Conservation (phyloP, 2,329 filamentous ascomycete species). For the Ceratocystis albifundus region DNA sequence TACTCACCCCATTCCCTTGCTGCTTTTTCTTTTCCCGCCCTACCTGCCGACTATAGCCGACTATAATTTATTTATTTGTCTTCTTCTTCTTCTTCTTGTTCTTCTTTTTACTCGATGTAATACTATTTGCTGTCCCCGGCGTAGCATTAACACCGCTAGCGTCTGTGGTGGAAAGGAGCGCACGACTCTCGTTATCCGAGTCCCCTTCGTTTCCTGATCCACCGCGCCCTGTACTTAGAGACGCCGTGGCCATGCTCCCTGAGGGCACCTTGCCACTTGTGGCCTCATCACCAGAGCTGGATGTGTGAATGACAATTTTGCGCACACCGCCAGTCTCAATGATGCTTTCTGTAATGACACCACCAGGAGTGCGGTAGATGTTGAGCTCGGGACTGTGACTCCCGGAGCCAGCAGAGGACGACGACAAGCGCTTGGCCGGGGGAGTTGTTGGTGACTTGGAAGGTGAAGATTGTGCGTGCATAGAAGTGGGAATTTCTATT, state of each 20-base stretch:
- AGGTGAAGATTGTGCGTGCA: neutral
- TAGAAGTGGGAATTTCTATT: neutral
- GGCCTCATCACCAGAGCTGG: constrained; percentile 30
- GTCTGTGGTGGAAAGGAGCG: neutral
- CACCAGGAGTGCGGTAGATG: constrained; percentile 46
- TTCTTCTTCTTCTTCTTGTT: constrained; percentile 22
- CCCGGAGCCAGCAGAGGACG: neutral
- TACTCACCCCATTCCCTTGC: too few relatives aligned
- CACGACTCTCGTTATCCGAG: neutral
- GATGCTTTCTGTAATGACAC: constrained; percentile 70
- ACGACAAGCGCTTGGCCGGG: neutral
- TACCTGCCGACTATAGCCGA: too few relatives aligned
- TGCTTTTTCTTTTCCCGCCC: too few relatives aligned
- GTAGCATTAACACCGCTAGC: neutral
- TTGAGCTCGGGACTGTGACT: constrained; percentile 17
- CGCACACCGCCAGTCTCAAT: constrained; percentile 61
- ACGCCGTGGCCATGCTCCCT: neutral
- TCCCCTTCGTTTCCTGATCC: neutral
- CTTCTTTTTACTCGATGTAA: constrained; percentile 21
- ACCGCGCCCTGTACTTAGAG: neutral
- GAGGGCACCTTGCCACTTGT: neutral
- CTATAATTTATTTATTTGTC: constrained; percentile 18
- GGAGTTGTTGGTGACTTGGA: neutral
- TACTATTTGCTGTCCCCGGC: neutral
- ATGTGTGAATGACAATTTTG: constrained; percentile 54